Conservation (phyloP, 768 basidiomycete genomes). For the Lentinula detonsa region DNA sequence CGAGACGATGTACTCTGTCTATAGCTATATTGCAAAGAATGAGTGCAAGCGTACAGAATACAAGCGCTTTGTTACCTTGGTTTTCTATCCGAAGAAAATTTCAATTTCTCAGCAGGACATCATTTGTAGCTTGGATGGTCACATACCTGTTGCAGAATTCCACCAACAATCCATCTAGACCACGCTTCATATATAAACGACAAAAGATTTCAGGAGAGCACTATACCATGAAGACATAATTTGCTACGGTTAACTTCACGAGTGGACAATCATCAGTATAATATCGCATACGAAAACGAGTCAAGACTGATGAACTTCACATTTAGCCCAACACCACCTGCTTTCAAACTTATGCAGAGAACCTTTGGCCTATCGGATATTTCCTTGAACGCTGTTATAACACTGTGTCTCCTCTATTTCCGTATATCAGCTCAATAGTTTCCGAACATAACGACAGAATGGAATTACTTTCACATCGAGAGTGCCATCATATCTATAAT, state of each 20-base stretch:
- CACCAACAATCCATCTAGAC: constrained; percentile 91
- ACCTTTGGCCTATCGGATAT: constrained; percentile 68
- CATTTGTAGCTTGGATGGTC: not conserved
- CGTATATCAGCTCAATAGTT: not conserved
- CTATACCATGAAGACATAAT: constrained; percentile 79
- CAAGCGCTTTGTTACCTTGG: constrained; percentile 46
- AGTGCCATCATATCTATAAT: constrained; percentile 85
- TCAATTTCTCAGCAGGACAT: not conserved
- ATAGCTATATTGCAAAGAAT: constrained; percentile 42
- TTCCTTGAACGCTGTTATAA: constrained; percentile 72
- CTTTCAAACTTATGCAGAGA: constrained; percentile 75
- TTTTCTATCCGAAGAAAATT: constrained; percentile 35
- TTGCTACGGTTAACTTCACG: constrained; percentile 64
- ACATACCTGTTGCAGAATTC: constrained; percentile 58
- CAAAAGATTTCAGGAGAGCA: not conserved
- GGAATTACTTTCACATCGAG: constrained; percentile 68
- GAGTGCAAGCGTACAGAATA: not conserved
- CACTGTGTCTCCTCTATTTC: constrained; percentile 52
- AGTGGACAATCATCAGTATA: not conserved
- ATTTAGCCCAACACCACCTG: constrained; percentile 90
- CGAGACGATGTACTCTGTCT: constrained; percentile 81
- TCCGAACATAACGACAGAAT: not conserved
- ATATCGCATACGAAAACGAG: not conserved
- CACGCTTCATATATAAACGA: not conserved
- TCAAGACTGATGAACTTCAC: constrained; percentile 29